These are phyloP conservation scores for Spinellus fusiger DNA, from an alignment of 192 early-diverging fungal genomes.

Conservation along the genomic window DNA sequence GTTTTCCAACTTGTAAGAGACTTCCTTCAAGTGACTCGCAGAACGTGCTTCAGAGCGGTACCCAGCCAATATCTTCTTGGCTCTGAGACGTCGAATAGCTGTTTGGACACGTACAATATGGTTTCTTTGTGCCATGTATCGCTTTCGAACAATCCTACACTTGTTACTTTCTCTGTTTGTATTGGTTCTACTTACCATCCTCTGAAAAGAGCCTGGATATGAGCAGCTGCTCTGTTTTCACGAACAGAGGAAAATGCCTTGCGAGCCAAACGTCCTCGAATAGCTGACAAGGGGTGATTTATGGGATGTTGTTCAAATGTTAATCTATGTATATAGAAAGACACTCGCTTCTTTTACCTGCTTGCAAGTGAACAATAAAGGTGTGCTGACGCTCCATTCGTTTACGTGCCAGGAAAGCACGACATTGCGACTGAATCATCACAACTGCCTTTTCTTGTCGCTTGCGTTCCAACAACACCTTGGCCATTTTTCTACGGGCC, in stretches of 20 bases:
- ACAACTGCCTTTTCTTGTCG: conserved; percentile 68
- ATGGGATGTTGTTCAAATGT: not conserved
- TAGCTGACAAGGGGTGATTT: conserved; percentile 6
- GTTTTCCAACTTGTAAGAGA: conserved; percentile 89
- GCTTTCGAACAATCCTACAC: conserved; percentile 43
- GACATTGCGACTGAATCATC: conserved; percentile 68
- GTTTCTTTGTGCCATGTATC: conserved; percentile 45
- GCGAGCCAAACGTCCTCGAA: conserved; percentile 66
- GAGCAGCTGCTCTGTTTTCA: conserved; percentile 60
- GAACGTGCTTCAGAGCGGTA: conserved; percentile 83
- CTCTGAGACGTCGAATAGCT: conserved; percentile 66
- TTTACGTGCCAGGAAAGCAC: conserved; percentile 56
- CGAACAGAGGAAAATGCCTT: conserved; percentile 49
- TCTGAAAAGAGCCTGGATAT: conserved; percentile 72
- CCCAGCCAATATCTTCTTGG: conserved; percentile 59
- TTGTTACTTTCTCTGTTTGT: too few species aligned
- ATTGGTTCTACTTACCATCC: conserved; percentile 31
- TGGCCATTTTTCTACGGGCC: conserved; percentile 56
- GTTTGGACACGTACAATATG: conserved; percentile 78
- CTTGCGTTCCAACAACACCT: conserved; percentile 42
- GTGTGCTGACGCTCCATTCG: conserved; percentile 33
- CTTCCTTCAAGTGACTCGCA: conserved; percentile 89
- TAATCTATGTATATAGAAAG: conserved; percentile 2
- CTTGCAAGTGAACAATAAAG: conserved; percentile 62
- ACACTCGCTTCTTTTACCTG: conserved; percentile 9